phyloP scores from a whole-genome alignment of 306 rosid genomes.

The Lithocarpus polystachyus region DNA sequence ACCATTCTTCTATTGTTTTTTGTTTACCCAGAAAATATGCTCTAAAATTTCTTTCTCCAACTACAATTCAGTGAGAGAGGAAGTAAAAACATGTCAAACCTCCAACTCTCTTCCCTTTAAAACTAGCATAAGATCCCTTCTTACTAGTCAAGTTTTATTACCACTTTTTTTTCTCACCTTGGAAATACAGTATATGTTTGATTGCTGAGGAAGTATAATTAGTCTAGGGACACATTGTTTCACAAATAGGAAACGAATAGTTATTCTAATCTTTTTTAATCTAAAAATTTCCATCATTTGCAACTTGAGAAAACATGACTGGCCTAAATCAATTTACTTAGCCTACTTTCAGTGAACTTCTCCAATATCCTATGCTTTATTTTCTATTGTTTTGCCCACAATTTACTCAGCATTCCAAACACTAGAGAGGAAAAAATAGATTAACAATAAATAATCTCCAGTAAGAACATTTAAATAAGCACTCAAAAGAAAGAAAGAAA shows the following conservation, averaged over 20 bases:
- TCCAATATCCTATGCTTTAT: not conserved
- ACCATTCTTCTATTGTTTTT: not conserved
- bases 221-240: too few species aligned
- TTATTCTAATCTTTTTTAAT: not conserved
- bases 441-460: not conserved
- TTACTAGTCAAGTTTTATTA: slow-evolving; percentile 3
- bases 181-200: not conserved
- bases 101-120: slow-evolving; percentile 26
- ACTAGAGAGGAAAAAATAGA: not conserved
- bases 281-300: not conserved
- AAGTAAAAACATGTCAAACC: not conserved
- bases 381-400: not conserved
- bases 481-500: not conserved
- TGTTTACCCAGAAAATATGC: not conserved
- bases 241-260: not conserved
- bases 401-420: not conserved
- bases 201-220: not conserved
- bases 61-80: not conserved
- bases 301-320: not conserved
- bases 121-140: not conserved
- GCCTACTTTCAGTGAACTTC: not conserved
- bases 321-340: not conserved
- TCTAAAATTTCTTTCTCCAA: slow-evolving; percentile 4
- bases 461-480: too few species aligned
- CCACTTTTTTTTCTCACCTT: slow-evolving; percentile 10